Conservation (phyloP, 1,284 basidiomycete species). For the Fomitiporia mediterranea region DNA sequence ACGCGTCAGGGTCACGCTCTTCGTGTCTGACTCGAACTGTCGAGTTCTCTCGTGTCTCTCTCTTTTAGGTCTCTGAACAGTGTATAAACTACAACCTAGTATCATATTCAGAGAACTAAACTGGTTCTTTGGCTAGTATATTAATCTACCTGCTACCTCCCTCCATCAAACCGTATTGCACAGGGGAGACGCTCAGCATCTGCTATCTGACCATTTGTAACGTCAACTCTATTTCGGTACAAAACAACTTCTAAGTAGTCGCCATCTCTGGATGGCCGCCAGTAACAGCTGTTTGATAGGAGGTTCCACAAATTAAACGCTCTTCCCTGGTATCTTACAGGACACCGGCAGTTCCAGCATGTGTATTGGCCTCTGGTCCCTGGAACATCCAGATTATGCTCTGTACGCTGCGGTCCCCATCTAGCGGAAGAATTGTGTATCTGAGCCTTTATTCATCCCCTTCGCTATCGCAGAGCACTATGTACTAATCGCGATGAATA, state of each 20-base stretch:
- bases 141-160: too few species aligned
- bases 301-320: background rate
- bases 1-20: constrained; percentile 1
- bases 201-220: background rate
- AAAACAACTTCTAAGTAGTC: background rate
- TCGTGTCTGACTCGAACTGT: background rate
- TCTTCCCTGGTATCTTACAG: background rate
- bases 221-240: background rate
- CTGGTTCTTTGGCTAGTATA: background rate
- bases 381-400: constrained; percentile 69
- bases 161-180: background rate
- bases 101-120: background rate
- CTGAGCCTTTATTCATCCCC: background rate
- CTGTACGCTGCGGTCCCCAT: constrained; percentile 45
- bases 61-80: background rate
- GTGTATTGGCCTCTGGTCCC: constrained; percentile 75
- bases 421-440: background rate
- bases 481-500: constrained; percentile 75
- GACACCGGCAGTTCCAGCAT: constrained; percentile 32
- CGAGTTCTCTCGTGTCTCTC: background rate
- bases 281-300: background rate
- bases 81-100: background rate
- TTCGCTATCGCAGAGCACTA: constrained; percentile 55
- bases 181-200: too few species aligned
- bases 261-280: background rate